Evolutionary conservation across 192 early-diverging fungal genomes (phyloP).

Genomic region (Oehlia diaphana): DNA sequence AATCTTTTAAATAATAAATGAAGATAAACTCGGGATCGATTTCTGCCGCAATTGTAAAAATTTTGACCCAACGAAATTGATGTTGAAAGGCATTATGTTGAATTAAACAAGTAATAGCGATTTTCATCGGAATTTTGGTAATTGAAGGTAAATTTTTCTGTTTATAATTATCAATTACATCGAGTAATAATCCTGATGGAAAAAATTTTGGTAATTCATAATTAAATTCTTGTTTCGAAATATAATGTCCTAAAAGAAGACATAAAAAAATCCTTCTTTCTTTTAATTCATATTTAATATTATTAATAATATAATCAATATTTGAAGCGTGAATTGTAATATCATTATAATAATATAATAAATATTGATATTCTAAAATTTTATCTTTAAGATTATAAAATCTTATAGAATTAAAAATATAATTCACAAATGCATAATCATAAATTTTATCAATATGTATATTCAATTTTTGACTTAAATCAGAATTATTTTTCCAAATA

Average conservation of each 20-base stretch:
- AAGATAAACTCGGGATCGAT: not conserved
- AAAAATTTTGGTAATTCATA: not conserved
- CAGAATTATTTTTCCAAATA: too few species aligned
- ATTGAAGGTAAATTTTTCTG: not conserved
- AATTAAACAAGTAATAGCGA: not conserved
- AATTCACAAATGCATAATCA: not conserved
- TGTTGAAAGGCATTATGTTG: not conserved
- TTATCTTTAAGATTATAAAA: not conserved
- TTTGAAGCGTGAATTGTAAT: not conserved
- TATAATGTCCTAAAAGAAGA: not conserved
- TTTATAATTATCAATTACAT: not conserved
- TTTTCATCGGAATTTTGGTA: not conserved
- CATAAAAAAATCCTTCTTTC: not conserved
- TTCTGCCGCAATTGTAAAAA: not conserved
- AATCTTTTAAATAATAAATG: not conserved
- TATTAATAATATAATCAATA: not conserved
- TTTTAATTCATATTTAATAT: not conserved
- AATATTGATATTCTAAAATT: not conserved
- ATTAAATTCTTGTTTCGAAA: not conserved
- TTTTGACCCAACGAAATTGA: not conserved
- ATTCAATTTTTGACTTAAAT: too few species aligned
- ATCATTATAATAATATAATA: not conserved
- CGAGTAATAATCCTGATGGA: not conserved
- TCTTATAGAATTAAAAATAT: not conserved
- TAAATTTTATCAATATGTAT: too few species aligned